phyloP scores from a whole-genome alignment of 352 stramenopile species.

The Pythium phragmiticola region DNA sequence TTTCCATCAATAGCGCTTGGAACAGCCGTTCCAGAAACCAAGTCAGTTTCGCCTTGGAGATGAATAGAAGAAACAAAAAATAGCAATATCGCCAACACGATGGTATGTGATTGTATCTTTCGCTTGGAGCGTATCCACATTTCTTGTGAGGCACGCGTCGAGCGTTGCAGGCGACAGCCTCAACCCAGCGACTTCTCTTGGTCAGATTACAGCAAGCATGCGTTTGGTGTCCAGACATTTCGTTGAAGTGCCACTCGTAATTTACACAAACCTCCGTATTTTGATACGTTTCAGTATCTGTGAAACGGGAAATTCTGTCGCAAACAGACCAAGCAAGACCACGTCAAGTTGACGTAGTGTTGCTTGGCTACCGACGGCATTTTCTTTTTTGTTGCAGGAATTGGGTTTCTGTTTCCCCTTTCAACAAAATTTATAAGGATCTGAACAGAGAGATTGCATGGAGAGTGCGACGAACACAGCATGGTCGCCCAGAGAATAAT shows the following conservation, averaged over 20 bases:
- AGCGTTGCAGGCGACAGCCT: neutral
- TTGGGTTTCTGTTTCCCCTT: too few relatives aligned
- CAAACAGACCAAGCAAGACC: neutral
- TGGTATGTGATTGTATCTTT: too few relatives aligned
- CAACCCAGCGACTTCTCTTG: neutral
- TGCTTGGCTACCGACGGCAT: too few relatives aligned
- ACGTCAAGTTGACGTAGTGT: too few relatives aligned
- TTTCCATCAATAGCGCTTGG: too few relatives aligned
- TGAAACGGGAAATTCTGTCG: neutral
- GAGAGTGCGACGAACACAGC: neutral
- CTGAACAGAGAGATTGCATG: neutral
- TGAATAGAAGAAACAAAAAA: too few relatives aligned
- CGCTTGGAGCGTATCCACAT: neutral
- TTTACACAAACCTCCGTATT: constrained; percentile 1
- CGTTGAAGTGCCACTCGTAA: constrained; percentile 6
- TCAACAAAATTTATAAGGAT: neutral
- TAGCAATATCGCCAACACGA: too few relatives aligned
- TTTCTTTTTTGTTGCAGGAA: too few relatives aligned
- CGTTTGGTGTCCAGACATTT: neutral
- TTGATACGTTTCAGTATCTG: constrained; percentile 4
- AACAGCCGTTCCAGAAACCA: too few relatives aligned
- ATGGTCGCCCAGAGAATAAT: constrained; percentile 3
- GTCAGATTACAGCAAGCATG: neutral
- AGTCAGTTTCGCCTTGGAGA: too few relatives aligned
- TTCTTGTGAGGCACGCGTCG: neutral